Evolutionary conservation across 148 eudicot genomes (phyloP).

Genomic region (Heliamphora exappendiculata): DNA sequence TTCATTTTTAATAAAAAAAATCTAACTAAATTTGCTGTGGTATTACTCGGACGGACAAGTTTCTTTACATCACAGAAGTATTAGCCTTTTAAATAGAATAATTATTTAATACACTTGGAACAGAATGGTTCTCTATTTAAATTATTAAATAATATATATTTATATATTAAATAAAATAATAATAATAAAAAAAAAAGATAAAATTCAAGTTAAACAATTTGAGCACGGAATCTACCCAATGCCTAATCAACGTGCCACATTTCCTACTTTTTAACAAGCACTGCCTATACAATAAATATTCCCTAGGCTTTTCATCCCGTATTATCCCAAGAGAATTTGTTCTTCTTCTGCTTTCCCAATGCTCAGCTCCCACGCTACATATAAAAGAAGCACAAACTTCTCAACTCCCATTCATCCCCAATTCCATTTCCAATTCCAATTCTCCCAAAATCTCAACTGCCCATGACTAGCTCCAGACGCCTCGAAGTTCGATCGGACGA

Average conservation of each 20-base stretch:
- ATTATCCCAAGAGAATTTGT: conserved; percentile 50
- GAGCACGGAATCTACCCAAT: conserved; percentile 7
- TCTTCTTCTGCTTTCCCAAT: conserved; percentile 26
- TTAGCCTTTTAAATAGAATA: no score
- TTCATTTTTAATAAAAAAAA: no score
- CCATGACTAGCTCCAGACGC: conserved; percentile 41
- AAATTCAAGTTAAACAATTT: no score
- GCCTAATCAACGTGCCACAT: not conserved
- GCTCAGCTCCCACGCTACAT: conserved; percentile 21
- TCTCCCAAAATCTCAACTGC: not conserved
- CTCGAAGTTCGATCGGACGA: conserved; percentile 56
- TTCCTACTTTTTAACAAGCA: conserved; percentile 1
- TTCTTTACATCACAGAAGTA: no score
- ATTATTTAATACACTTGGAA: no score
- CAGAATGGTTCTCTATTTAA: no score
- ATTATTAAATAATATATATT: no score
- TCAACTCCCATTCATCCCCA: not conserved
- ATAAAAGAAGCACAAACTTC: conserved; percentile 15
- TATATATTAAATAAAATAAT: no score
- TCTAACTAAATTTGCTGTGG: no score
- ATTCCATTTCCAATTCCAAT: conserved; percentile 1
- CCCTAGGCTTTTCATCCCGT: conserved; percentile 30
- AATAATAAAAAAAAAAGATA: no score
- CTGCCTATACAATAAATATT: conserved; percentile 23
- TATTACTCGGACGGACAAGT: no score